Evolutionary conservation across 148 eudicot species (phyloP).

Genomic region (Arctostaphylos glauca): DNA sequence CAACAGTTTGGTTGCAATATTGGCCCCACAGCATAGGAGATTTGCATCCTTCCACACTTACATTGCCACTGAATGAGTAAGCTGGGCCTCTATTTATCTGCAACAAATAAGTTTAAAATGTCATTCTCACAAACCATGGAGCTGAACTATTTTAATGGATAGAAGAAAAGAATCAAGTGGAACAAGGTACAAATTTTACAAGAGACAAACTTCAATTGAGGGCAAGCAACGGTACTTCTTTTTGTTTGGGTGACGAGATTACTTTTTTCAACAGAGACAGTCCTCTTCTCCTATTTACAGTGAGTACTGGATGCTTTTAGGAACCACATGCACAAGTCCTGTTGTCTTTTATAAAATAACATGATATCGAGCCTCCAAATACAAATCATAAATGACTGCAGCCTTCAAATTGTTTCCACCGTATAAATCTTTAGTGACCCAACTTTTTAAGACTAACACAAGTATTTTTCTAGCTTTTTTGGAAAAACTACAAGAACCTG

Average conservation of each 20-base stretch:
- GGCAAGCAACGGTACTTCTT: neutral
- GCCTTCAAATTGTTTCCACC: neutral
- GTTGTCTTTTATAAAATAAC: neutral
- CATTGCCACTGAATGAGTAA: constrained; percentile 66
- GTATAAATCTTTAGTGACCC: neutral
- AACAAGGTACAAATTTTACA: neutral
- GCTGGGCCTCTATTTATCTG: constrained; percentile 80
- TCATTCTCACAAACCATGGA: neutral
- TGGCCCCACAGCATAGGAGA: constrained; percentile 59
- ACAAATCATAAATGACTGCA: neutral
- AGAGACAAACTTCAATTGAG: neutral
- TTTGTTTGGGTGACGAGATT: neutral
- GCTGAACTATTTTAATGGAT: neutral
- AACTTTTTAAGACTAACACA: neutral
- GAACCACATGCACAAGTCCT: neutral
- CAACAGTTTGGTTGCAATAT: constrained; percentile 76
- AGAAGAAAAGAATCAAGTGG: neutral
- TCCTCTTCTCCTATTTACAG: neutral
- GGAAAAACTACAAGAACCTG: neutral
- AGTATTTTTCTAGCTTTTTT: neutral
- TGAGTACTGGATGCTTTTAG: neutral
- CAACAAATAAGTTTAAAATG: constrained; percentile 21
- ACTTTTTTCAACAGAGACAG: neutral
- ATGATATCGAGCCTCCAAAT: neutral
- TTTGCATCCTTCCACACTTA: constrained; percentile 78